Percentiles rank a stretch among this genome's conserved stretches.
Conservation (phyloP, 2,329 filamentous ascomycete genomes). For the Gnomoniopsis sp. region DNA sequence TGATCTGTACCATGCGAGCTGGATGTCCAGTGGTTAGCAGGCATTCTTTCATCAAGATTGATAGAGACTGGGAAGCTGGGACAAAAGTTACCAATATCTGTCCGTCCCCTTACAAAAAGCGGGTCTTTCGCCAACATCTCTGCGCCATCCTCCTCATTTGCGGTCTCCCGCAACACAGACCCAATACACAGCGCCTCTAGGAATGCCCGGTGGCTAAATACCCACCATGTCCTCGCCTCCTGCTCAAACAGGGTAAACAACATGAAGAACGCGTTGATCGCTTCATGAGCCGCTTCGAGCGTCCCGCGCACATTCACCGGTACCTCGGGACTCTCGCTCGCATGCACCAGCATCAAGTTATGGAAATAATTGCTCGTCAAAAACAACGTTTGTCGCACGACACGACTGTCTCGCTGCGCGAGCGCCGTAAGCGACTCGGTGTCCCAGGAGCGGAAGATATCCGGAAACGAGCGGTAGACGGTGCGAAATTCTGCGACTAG, state of each 20-base stretch:
- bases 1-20: conserved; percentile 63
- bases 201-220: conserved; percentile 78
- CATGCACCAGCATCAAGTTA: conserved; percentile 76
- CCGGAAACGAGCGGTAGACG: conserved; percentile 70
- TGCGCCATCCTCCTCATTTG: conserved; percentile 40
- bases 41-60: background rate
- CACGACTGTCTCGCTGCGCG: conserved; percentile 58
- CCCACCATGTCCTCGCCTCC: conserved; percentile 80
- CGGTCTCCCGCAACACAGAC: conserved; percentile 52
- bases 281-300: conserved; percentile 72
- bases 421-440: conserved; percentile 55
- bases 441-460: conserved; percentile 67
- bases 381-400: conserved; percentile 72
- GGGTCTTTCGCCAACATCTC: conserved; percentile 51
- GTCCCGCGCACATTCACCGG: conserved; percentile 65
- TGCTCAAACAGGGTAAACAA: conserved; percentile 65
- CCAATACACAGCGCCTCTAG: conserved; percentile 71
- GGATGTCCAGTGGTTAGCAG: background rate
- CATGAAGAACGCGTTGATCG: conserved; percentile 71
- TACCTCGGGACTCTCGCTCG: conserved; percentile 63
- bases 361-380: conserved; percentile 81
- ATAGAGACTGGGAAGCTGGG: background rate
- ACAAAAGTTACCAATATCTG: conserved; percentile 57
- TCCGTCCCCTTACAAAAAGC: conserved; percentile 55
- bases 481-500: conserved; percentile 67